phyloP scores from a whole-genome alignment of 495 filamentous ascomycete species.

The Podospora pseudoanserina region DNA sequence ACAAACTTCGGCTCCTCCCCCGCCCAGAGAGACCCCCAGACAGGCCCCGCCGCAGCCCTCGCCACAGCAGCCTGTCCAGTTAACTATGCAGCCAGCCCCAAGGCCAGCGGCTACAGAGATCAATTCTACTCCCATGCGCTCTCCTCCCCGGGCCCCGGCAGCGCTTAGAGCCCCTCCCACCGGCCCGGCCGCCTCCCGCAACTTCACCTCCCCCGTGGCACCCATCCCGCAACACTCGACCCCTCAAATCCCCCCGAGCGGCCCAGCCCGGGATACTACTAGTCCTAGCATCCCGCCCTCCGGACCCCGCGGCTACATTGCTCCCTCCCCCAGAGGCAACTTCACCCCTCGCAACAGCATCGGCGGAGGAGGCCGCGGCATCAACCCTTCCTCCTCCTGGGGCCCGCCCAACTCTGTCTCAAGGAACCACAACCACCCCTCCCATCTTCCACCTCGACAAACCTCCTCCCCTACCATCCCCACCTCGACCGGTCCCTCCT shows the following conservation, averaged over 20 bases:
- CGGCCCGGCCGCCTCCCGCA: conserved; percentile 42
- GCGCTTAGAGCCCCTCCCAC: conserved; percentile 46
- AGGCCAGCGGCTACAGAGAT: conserved; percentile 27
- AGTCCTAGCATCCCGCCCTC: conserved; percentile 42
- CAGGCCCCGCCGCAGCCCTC: conserved; percentile 23
- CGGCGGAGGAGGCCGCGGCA: conserved; percentile 31
- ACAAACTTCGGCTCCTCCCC: conserved; percentile 25
- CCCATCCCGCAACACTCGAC: conserved; percentile 31
- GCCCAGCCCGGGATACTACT: conserved; percentile 31
- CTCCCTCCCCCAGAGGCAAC: conserved; percentile 32
- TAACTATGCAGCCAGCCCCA: neutral
- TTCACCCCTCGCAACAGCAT: conserved; percentile 40
- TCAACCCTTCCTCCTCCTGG: conserved; percentile 18
- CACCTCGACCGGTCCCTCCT: conserved; percentile 31
- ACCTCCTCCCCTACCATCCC: conserved; percentile 33
- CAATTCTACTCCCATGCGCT: conserved; percentile 27
- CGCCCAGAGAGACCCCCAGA: conserved; percentile 29
- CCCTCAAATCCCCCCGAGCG: conserved; percentile 29
- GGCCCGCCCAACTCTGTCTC: conserved; percentile 31
- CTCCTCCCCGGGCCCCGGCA: conserved; percentile 47
- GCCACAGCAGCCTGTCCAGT: conserved; percentile 1
- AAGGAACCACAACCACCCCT: conserved; percentile 6
- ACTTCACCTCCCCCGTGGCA: conserved; percentile 32
- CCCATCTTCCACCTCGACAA: conserved; percentile 7
- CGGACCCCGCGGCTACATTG: conserved; percentile 46